A percentile compares a stretch with the other conserved stretches of the same genome.
These are phyloP conservation scores for cucumber (Cucumis sativus) DNA, from an alignment of 306 rosid species.

Conservation along the genomic window Cucumber_9930_V3 NC_026657.2:9436001-9436500, in stretches of 20 bases:
- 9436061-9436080: slow-evolving; percentile 23
- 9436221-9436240: slow-evolving; percentile 11
- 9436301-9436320: too few relatives aligned
- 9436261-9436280: too few relatives aligned
- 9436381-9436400: too few relatives aligned
- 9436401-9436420: too few relatives aligned
- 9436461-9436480: background rate
- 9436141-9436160: slow-evolving; percentile 10
- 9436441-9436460: too few relatives aligned
- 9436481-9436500: background rate
- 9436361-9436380: too few relatives aligned
- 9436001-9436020: slow-evolving; percentile 27
- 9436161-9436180: slow-evolving; percentile 21
- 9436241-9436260: background rate
- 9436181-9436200: slow-evolving; percentile 9
- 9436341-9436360: too few relatives aligned
- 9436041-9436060: slow-evolving; percentile 22
- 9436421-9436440: too few relatives aligned
- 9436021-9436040: slow-evolving; percentile 16
- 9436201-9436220: slow-evolving; percentile 7
- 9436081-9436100: slow-evolving; percentile 26
- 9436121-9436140: slow-evolving; percentile 8
- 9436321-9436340: too few relatives aligned
- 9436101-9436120: background rate
- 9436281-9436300: too few relatives aligned